Conservation (phyloP, 192 early-diverging fungal genomes). For the Phlyctochytrium arcticum region DNA sequence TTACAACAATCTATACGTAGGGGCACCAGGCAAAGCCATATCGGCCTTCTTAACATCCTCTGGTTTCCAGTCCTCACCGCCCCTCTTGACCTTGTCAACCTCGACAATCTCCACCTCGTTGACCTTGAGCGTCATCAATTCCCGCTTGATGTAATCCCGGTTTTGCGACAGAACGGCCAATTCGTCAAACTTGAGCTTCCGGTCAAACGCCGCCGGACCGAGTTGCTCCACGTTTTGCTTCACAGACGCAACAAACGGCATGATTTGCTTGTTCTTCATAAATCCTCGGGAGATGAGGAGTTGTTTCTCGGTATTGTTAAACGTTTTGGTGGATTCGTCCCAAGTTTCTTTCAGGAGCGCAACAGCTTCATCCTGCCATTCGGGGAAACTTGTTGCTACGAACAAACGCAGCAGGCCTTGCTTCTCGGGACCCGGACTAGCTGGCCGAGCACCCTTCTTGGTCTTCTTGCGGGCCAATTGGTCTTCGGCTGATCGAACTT, state of each 20-base stretch:
- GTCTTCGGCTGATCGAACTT: conserved; percentile 78
- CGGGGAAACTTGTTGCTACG: conserved; percentile 80
- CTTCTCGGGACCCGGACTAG: conserved; percentile 61
- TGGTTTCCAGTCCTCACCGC: background rate
- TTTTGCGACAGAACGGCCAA: conserved; percentile 57
- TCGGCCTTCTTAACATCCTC: conserved; percentile 47
- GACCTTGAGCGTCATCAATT: conserved; percentile 38
- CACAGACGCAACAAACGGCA: conserved; percentile 91
- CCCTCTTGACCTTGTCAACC: conserved; percentile 21
- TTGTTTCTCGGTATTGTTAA: conserved; percentile 72
- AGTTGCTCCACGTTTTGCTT: conserved; percentile 59
- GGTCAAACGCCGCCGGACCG: conserved; percentile 73
- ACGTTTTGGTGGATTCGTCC: conserved; percentile 47
- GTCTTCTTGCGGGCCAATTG: conserved; percentile 68
- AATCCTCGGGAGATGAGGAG: conserved; percentile 64
- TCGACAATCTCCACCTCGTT: conserved; percentile 27
- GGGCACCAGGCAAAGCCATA: conserved; percentile 40
- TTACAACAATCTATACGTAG: conserved; percentile 35
- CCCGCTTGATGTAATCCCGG: conserved; percentile 40
- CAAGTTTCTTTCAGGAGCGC: conserved; percentile 36
- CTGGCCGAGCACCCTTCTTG: conserved; percentile 52
- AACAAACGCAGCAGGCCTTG: conserved; percentile 61
- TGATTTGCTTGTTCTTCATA: conserved; percentile 92
- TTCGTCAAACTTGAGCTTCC: conserved; percentile 81
- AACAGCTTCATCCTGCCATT: conserved; percentile 81